Evolutionary conservation across 2,329 filamentous ascomycete genomes (phyloP), one percentile per base, ranked within the genome.

Genomic region (Colletotrichum magnum): DNA sequence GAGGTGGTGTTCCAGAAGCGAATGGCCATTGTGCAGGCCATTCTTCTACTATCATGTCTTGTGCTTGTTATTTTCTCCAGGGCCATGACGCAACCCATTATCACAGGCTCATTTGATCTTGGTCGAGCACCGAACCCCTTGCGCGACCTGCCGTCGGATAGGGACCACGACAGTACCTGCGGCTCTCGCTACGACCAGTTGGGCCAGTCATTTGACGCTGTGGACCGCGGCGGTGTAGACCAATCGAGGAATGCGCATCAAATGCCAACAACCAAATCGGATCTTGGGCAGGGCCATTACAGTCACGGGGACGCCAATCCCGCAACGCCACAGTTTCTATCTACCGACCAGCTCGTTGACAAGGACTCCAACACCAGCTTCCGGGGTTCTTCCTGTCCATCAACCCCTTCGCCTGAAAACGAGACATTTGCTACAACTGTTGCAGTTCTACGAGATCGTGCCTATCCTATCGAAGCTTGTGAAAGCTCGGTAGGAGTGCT

Each of bases 21-120:
- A 70, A 97, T 98, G 90, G 93, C 93, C 5, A 96, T 98, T 67
- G 89, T 97, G 41, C 96, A 98, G 79, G 94, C 93, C 53, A 89
- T 97, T 5, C 87, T 99, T 9, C 88, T 98, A 6, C 88, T 98
- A 0, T 90, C 95, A 53, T 97, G 94, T 74, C 88, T 99, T 10
- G 91, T 93, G 0, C 86, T 99, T 1, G 93, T 98, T 24, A 91
- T 98, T 45, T 98, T 98, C 78, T 90, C 88, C 13, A 54, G 68
- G 36, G 64, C 64, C 16, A 70, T 69, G 47, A 51, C 64, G 21
- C 68, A 70, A 13, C 68, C 68, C 47, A 68, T 68, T n/a, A 21
- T 64, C 5, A 61, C 64, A 26, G 43, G 51, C 18, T 64, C 57
- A 6, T 70, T 63, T 36, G 68, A 70, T 15, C 24, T 58, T 13